Evolutionary conservation across 2,329 filamentous ascomycete genomes (phyloP).

Genomic region (Cercospora berteroae): DNA sequence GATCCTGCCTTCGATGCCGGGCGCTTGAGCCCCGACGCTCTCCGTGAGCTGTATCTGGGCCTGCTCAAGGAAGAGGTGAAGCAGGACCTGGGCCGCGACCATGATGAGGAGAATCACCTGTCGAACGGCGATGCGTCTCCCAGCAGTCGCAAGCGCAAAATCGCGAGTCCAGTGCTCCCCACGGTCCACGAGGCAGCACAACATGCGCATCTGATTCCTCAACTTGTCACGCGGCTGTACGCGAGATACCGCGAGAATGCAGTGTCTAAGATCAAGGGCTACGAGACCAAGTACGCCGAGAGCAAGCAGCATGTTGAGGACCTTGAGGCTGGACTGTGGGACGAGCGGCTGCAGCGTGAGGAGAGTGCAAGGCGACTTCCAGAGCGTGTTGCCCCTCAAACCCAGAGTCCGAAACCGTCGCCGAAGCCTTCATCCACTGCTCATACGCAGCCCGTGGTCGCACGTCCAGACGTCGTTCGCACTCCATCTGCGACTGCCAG

Average conservation of each 20-base stretch:
- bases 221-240: constrained; percentile 71
- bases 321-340: constrained; percentile 61
- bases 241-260: constrained; percentile 68
- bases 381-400: constrained; percentile 16
- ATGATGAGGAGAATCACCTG: constrained; percentile 25
- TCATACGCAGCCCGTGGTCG: constrained; percentile 21
- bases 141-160: constrained; percentile 70
- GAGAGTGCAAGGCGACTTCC: constrained; percentile 6
- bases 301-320: constrained; percentile 63
- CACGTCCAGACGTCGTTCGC: constrained; percentile 15
- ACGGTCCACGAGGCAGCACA: constrained; percentile 65
- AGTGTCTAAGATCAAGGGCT: constrained; percentile 67
- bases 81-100: constrained; percentile 36
- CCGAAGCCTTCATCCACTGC: constrained; percentile 29
- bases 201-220: constrained; percentile 66
- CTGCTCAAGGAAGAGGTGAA: constrained; percentile 72
- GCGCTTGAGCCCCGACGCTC: constrained; percentile 72
- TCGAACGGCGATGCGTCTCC: constrained; percentile 51
- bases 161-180: constrained; percentile 62
- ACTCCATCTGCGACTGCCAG: constrained; percentile 21
- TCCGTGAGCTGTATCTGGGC: constrained; percentile 75
- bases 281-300: constrained; percentile 66
- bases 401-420: constrained; percentile 28
- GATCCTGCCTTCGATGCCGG: constrained; percentile 69
- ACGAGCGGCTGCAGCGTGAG: constrained; percentile 41